phyloP scores from a whole-genome alignment of 192 early-diverging fungal species.

The Piromyces sp. region DNA sequence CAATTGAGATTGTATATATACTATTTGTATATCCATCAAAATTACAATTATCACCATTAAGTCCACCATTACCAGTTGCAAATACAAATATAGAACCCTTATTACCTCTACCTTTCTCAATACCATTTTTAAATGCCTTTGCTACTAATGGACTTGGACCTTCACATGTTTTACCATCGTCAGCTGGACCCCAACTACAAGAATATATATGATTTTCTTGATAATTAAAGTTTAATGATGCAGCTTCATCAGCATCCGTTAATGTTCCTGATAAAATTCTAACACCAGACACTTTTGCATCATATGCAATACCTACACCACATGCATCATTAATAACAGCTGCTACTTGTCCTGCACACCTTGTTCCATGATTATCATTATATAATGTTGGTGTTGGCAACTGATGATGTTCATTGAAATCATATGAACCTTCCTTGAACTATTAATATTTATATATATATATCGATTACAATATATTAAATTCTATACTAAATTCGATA shows the following conservation, averaged over 20 bases:
- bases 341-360: conserved; percentile 95
- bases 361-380: conserved; percentile 89
- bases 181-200: conserved; percentile 88
- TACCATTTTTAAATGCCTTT: conserved; percentile 79
- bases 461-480: no score
- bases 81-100: conserved; percentile 83
- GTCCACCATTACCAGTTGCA: conserved; percentile 82
- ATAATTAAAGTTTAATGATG: conserved; percentile 70
- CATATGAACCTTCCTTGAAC: conserved; percentile 56
- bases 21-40: conserved; percentile 97
- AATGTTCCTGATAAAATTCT: conserved; percentile 76
- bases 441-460: not conserved
- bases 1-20: conserved; percentile 85
- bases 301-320: conserved; percentile 85
- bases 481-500: no score
- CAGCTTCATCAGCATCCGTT: conserved; percentile 82
- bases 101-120: conserved; percentile 62
- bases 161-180: conserved; percentile 70
- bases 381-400: conserved; percentile 52
- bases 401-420: conserved; percentile 69
- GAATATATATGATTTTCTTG: conserved; percentile 88
- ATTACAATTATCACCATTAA: conserved; percentile 72
- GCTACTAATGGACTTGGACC: conserved; percentile 60
- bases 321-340: conserved; percentile 77
- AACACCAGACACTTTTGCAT: conserved; percentile 66